Base-by-base conservation (phyloP, 1,139 yeast genomes). In the Suhomyces bolitotheri region DNA sequence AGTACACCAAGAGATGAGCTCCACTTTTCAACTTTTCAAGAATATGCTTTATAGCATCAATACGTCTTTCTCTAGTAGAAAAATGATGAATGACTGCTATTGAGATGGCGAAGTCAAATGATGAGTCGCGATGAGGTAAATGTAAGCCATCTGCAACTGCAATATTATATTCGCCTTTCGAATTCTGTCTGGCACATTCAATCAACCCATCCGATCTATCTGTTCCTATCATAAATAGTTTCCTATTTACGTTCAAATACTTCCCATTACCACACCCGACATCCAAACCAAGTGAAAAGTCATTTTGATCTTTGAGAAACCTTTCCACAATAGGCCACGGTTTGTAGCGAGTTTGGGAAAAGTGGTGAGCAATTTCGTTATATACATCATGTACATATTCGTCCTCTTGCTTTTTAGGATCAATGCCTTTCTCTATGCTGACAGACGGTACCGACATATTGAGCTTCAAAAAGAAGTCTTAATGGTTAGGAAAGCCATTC, bases 191-290 rank as follows among this genome's bases (percentile, higher is more conserved):
- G 0, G 96, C 97, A 59, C 95, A 87, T 15, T 65, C 62, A 3
- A 87, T 75, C 25, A 92, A 67, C 2, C 95, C 95, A 22, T 76
- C 77, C 0, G 96, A 87, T 38, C 89, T 63, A 54, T 92, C 98
- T 5, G 94, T 80, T 1, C 97, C 97, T 16, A 92, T 58, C 16
- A 90, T 72, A 49, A 58, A 82, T 4, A 92, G 54, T 25, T 82
- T 71, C 8, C 74, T 66, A 57, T 90, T 90, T 8, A 89, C 75
- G 2, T 75, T 76, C 37, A 92, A 60, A 54, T 94, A 92, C 54
- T 92, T 92, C 8, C 98, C 98, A 54, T 94, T 92, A 3, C 98
- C 98, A 58, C 97, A 92, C 0, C 98, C 98, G 12, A 92, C 86
- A 56, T 85, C 94, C 20, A 76, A 53, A 3, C 82, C 82, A 3